Percentiles rank a stretch among this genome's conserved stretches.
Evolutionary conservation across 1,284 basidiomycete genomes (phyloP).

Genomic region (Wolfiporia cocos): DNA sequence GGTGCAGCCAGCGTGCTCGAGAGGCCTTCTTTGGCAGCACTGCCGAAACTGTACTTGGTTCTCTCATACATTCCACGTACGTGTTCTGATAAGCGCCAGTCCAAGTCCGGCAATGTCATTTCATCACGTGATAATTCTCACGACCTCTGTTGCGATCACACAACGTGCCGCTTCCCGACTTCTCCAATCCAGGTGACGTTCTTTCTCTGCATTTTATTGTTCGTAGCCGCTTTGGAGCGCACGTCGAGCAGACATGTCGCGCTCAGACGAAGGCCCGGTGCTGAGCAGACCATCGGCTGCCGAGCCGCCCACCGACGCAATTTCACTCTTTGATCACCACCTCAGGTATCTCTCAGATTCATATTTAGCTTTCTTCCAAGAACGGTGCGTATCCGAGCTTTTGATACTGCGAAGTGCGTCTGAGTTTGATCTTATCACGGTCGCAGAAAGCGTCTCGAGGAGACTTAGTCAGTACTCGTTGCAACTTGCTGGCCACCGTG

Average conservation of each 20-base stretch:
- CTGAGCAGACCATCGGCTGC: conserved; percentile 11
- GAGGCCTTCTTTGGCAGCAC: too few species aligned
- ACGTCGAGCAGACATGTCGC: conserved; percentile 10
- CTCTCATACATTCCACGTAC: too few species aligned
- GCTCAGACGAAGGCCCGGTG: conserved; percentile 12
- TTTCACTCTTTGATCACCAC: conserved; percentile 67
- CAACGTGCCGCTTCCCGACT: too few species aligned
- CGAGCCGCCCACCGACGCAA: conserved; percentile 39
- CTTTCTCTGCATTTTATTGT: too few species aligned
- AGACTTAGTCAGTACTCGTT: conserved; percentile 57
- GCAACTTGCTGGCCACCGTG: not conserved
- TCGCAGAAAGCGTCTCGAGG: conserved; percentile 74
- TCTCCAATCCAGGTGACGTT: too few species aligned
- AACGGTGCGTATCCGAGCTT: conserved; percentile 50
- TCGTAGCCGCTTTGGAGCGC: not conserved
- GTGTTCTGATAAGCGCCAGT: too few species aligned
- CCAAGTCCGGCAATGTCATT: too few species aligned
- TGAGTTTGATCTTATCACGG: conserved; percentile 5
- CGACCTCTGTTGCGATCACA: too few species aligned
- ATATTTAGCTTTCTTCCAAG: conserved; percentile 79
- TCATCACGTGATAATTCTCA: too few species aligned
- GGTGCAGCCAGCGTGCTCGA: too few species aligned
- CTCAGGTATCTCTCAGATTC: conserved; percentile 66
- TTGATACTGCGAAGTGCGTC: conserved; percentile 8
- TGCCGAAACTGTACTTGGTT: too few species aligned